A percentile compares a stretch with the other conserved stretches of the same genome.
Evolutionary conservation across 768 basidiomycete genomes (phyloP).

Genomic region (Russula griseocarnosa): DNA sequence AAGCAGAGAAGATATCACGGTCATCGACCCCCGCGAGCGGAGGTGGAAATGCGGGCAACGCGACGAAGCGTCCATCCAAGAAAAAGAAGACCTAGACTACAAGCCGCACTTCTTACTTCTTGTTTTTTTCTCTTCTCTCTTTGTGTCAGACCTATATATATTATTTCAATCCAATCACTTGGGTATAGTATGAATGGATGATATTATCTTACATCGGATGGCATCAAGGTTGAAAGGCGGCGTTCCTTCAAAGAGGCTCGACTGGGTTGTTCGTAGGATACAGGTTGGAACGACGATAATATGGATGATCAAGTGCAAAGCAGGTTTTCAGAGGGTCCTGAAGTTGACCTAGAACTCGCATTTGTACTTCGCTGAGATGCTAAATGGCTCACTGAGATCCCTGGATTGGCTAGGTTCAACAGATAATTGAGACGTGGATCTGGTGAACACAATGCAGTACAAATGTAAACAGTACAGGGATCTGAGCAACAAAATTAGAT

Average conservation of each 20-base stretch:
- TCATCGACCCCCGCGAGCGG: slow-evolving; percentile 57
- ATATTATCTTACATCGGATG: neutral
- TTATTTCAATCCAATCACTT: neutral
- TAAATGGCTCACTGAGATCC: neutral
- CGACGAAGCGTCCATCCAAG: slow-evolving; percentile 53
- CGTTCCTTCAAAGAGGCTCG: no score
- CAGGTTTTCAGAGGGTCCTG: neutral
- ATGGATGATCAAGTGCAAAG: no score
- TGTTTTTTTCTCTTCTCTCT: neutral
- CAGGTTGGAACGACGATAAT: no score
- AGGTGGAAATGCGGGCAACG: slow-evolving; percentile 42
- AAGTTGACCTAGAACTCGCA: neutral
- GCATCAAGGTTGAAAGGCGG: no score
- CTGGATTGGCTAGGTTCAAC: neutral
- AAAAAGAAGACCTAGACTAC: slow-evolving; percentile 57
- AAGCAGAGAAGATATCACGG: slow-evolving; percentile 45
- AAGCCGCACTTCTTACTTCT: neutral
- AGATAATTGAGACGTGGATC: neutral
- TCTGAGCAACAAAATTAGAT: neutral
- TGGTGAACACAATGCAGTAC: neutral
- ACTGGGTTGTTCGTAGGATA: no score
- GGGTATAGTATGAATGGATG: neutral
- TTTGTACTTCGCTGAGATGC: neutral
- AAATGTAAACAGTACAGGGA: neutral
- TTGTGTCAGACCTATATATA: slow-evolving; percentile 5